Base-by-base conservation (phyloP, 768 basidiomycete species). In the Gyrodon lividus region DNA sequence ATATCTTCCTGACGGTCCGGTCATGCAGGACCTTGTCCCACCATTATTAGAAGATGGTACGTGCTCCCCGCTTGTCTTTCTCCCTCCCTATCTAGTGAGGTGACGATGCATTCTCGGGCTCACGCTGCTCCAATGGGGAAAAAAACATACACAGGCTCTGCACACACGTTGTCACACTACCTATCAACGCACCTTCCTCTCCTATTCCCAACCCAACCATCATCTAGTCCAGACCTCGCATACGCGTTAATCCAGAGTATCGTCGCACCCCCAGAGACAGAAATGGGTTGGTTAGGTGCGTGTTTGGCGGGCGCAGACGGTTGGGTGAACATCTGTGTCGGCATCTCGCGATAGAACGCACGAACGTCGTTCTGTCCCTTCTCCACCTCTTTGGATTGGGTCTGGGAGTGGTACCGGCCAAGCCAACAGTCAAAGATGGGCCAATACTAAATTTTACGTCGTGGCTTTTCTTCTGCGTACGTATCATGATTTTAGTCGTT, bases 251-350 rank as follows among this genome's bases (percentile, higher is more conserved):
- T 95, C 12, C 96, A 98, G 65, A 96, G 97, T 12, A 84, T 98
- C 17, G 69, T 79, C 3, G 71, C 87, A 2, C 97, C 96, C 1
- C 75, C 82, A 7, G 93, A 97, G 26, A 79, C 92, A 6, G 96
- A 98, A 63, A 77, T 98, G 70, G 92, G 87, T 5, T 97, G 96
- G 95, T 68, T 98, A n/a, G 89, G 92, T 9, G 86, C 90, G 17
- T 93, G 92, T 60, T 74, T 98, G 70, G 83, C 87, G 12, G 94
- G 93, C 7, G 92, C 93, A 12, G 97, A 98, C 63, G 97, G 97
- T 5, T 98, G 94, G 94, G 77, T 96, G 24, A 89, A 90, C 65
- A 77, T 98, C 47, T 95, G 92, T 63, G 74, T 97, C 24, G 89
- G 88, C 14, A 69, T 88, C 14, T 55, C 59, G 40, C 65, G 66